Conservation (phyloP, 148 eudicot genomes). For the Linanthus parryae region DNA sequence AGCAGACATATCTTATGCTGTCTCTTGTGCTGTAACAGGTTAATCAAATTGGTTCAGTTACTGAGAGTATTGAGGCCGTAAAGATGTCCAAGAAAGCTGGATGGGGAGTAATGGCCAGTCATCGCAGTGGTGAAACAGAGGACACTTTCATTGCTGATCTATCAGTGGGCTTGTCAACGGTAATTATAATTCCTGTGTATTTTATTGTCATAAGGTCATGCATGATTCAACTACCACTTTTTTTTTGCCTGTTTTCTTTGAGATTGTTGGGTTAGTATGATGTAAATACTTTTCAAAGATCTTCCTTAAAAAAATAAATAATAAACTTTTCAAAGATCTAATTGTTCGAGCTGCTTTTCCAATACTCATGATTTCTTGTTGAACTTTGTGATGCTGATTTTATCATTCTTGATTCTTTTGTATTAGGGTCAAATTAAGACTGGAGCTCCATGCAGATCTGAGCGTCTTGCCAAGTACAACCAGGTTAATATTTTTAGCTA, state of each 20-base stretch:
- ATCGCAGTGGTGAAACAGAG: constrained; percentile 98
- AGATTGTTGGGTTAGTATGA: no score
- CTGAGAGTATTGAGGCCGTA: constrained; percentile 97
- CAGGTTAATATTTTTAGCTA: constrained; percentile 20
- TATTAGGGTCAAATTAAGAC: constrained; percentile 29
- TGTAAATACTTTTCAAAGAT: no score
- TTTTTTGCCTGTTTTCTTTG: no score
- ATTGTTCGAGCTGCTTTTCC: not conserved
- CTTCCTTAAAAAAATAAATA: no score
- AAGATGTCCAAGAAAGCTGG: constrained; percentile 94
- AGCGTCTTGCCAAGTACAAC: constrained; percentile 31
- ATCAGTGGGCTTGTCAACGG: constrained; percentile 95
- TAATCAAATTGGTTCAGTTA: constrained; percentile 95
- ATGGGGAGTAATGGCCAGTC: constrained; percentile 99
- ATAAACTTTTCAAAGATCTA: no score
- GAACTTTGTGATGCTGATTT: no score
- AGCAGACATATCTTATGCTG: not conserved
- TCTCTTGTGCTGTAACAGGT: constrained; percentile 36
- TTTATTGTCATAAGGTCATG: no score
- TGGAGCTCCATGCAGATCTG: constrained; percentile 27
- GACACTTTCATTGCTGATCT: constrained; percentile 99
- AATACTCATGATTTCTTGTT: no score
- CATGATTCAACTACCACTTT: no score
- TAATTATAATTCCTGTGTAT: constrained; percentile 30
- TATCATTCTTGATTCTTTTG: not conserved